phyloP scores from a whole-genome alignment of 2,329 filamentous ascomycete genomes.

The Botrytis sinoallii region DNA sequence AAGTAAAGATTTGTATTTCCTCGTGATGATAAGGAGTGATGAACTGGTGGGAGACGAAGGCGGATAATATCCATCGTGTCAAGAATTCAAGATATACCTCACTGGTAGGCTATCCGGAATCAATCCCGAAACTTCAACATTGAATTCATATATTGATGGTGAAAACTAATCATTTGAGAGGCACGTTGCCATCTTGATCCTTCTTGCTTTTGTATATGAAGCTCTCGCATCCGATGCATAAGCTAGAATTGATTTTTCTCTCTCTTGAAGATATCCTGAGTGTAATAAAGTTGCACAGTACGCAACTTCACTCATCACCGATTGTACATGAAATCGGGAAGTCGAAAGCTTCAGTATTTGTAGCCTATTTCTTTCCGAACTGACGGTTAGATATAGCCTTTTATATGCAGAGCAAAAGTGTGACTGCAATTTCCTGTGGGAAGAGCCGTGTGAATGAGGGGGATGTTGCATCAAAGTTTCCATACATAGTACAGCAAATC shows the following conservation, averaged over 20 bases:
- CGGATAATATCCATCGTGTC: not conserved
- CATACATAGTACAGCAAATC: not conserved
- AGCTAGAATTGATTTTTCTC: not conserved
- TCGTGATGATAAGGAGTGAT: constrained; percentile 7
- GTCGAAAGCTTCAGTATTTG: not conserved
- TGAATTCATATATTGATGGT: not conserved
- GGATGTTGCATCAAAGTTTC: not conserved
- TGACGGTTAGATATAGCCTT: not conserved
- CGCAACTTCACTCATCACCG: not conserved
- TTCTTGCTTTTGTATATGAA: not conserved
- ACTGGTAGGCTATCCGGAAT: not conserved
- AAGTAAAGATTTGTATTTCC: not conserved
- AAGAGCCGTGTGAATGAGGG: constrained; percentile 6
- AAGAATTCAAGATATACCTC: not conserved
- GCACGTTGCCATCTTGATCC: not conserved
- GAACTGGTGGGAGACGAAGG: constrained; percentile 8
- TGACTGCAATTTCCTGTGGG: constrained; percentile 2
- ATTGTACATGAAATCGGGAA: not conserved
- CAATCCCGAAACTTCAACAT: not conserved
- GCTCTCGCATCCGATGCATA: not conserved
- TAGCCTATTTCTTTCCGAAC: not conserved
- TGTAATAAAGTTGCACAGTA: not conserved
- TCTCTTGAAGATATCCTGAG: not conserved
- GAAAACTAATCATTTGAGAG: not conserved
- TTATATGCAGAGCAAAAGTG: not conserved